A percentile compares a stretch with the other conserved stretches of the same genome.
Conservation (phyloP, 768 basidiomycete species). For the Austroboletus eburneus region DNA sequence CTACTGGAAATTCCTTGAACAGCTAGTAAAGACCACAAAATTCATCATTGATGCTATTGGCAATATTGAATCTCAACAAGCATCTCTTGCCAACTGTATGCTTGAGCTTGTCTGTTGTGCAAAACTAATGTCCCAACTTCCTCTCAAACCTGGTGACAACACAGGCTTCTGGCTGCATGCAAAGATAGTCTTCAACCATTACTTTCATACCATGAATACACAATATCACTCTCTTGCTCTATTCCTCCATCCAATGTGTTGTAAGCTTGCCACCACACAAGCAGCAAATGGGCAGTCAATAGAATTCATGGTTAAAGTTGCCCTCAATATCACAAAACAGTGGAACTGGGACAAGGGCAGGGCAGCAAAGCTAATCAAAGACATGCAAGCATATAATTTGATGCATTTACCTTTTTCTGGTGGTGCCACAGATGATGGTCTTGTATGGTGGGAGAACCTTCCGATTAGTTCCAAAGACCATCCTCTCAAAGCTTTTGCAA, state of each 20-base stretch:
- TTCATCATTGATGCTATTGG: conserved; percentile 30
- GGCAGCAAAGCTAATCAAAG: neutral
- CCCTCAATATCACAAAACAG: neutral
- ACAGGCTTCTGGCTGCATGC: conserved; percentile 12
- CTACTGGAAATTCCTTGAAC: conserved; percentile 14
- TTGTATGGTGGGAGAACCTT: neutral
- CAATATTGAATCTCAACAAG: conserved; percentile 22
- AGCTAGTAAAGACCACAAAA: conserved; percentile 18
- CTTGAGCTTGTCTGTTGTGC: conserved; percentile 21
- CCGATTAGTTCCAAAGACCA: neutral
- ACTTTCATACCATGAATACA: conserved; percentile 19
- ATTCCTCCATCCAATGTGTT: conserved; percentile 13
- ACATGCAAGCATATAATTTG: neutral
- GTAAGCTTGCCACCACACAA: conserved; percentile 4
- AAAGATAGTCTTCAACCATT: conserved; percentile 9
- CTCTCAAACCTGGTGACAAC: conserved; percentile 3
- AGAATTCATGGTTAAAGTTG: conserved; percentile 1
- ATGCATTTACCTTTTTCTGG: neutral
- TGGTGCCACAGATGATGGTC: neutral
- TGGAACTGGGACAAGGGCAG: too few species aligned
- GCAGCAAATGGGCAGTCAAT: conserved; percentile 2
- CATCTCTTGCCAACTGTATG: conserved; percentile 29
- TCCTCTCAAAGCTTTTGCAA: neutral
- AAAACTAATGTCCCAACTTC: neutral
- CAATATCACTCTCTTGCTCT: conserved; percentile 16